A percentile compares a stretch with the other conserved stretches of the same genome.
Conservation (phyloP, 345 rosid genomes). For the Angophora floribunda region DNA sequence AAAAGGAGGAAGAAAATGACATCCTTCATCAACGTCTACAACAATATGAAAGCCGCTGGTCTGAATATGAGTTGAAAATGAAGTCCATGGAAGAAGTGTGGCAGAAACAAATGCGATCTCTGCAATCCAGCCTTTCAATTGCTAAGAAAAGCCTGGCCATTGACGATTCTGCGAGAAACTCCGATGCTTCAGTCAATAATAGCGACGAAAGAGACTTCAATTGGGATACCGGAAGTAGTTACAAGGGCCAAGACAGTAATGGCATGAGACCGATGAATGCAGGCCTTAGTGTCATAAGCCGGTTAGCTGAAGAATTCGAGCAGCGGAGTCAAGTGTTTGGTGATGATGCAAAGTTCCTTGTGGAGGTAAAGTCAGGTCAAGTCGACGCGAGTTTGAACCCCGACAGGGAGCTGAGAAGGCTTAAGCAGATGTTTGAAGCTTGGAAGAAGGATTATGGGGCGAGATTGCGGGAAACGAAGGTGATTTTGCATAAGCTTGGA, state of each 20-base stretch:
- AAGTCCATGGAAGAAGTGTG: conserved; percentile 99
- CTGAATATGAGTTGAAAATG: conserved; percentile 91
- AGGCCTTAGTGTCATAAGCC: conserved; percentile 76
- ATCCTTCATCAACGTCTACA: conserved; percentile 89
- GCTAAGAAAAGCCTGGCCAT: conserved; percentile 93
- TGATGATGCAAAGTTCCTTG: conserved; percentile 92
- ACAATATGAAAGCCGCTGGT: conserved; percentile 95
- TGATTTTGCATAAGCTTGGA: conserved; percentile 78
- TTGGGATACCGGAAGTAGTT: conserved; percentile 61
- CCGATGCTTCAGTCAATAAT: conserved; percentile 85
- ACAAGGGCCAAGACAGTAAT: conserved; percentile 54
- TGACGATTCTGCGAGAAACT: conserved; percentile 77
- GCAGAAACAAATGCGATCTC: conserved; percentile 98
- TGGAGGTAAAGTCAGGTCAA: conserved; percentile 96
- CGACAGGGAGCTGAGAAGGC: conserved; percentile 72
- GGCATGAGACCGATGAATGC: conserved; percentile 77
- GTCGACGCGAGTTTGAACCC: conserved; percentile 92
- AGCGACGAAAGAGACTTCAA: conserved; percentile 57
- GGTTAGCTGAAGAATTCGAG: conserved; percentile 90
- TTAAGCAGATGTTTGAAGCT: conserved; percentile 92
- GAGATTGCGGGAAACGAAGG: conserved; percentile 81
- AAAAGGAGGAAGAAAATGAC: conserved; percentile 96
- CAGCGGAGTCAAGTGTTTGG: conserved; percentile 97
- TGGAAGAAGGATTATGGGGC: conserved; percentile 94
- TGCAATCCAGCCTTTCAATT: conserved; percentile 92